Base-by-base conservation (phyloP, 2,329 filamentous ascomycete species). In the Beauveria australis region DNA sequence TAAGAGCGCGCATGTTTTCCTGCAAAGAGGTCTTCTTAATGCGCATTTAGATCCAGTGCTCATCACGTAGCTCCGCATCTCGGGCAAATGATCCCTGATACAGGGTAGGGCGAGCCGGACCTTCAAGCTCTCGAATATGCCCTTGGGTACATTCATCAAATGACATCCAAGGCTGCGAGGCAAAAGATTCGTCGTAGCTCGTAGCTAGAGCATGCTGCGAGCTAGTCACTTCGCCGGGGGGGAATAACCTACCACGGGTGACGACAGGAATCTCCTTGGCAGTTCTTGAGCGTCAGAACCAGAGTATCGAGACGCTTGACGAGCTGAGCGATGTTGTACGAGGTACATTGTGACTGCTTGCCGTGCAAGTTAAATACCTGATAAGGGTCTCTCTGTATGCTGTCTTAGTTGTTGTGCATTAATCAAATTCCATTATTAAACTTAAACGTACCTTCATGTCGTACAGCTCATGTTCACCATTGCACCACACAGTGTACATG, bases 211-310 rank as follows among this genome's bases (percentile, higher is more conserved):
- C 83, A 22, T 84, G 81, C 1, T 66, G 67, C 5, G 87, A 71
- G 22, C 68, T 80, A 43, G 68, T 69, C 1, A 86, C 82, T 59
- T 78, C 69, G 0, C 80, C 80, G 3, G 70, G 71, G 0, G 83
- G 82, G 65, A 86, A 86, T 71, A 0, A 77, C 74, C 6, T 71
- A 69, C 84, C 84, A 87, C 0, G 84, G 84, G 40, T 77, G 70
- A 5, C 76, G 72, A 66, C 84, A 87, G 0, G 76, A 74, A 3
- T 71, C 65, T 2, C 75, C 79, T 67, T 80, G 79, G 72, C 84
- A 87, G 2, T 81, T 81, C 73, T 87, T 87, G 52, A 83, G 76
- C 1, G 85, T 81, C 56, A 86, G 74, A 16, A 86, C 73, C 2
- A 87, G 74, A 1, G 83, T 75, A 64, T 87, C 83, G 0, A 87